Evolutionary conservation across 2,329 filamentous ascomycete genomes (phyloP), one percentile per base, ranked within the genome.

Genomic region (Sclerotinia trifoliorum): DNA sequence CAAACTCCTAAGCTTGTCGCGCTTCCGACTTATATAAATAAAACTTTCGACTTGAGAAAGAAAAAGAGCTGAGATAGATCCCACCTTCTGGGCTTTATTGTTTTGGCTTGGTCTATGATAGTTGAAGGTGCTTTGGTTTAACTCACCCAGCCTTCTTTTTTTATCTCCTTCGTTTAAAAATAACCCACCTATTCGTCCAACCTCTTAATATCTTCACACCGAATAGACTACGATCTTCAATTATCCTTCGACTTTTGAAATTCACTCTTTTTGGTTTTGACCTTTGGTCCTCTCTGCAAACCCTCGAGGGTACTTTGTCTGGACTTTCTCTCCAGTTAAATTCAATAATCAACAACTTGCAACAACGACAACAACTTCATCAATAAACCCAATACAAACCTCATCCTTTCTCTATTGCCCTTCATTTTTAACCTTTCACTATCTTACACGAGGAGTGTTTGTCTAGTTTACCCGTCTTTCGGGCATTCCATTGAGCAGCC

Each of bases 401-500:
- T 54, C 35, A 51, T 26, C 24, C 60, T 62, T 48, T 49, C 32
- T 35, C 21, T 19, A 39, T 35, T 39, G 10, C 39, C 8, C 60
- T 62, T 32, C 17, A 24, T 35, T 51, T 35, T 19, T 42, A 39
- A 35, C 32, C 15, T 26, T 24, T 6, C 21, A 26, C 7, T 55
- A 44, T 51, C 44, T 29, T 44, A n/a, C 24, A 32, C 49, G 17
- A 26, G 49, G 32, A 55, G n/a, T 35, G 15, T 29, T 68, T 46
- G 63, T 39, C 44, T 39, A 60, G 11, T n/a, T 32, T 21, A 8
- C 24, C 57, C 73, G 69, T 60, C 61, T 61, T 42, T 58, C 35
- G 70, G 71, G 71, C 63, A 64, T 62, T 61, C 69, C 55, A 10
- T 51, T 65, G 60, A 65, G 24, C 57, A 70, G 66, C 69, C 65